Base-by-base conservation (phyloP, 805 yeast species). In the Yamadazyma kitorensis region DNA sequence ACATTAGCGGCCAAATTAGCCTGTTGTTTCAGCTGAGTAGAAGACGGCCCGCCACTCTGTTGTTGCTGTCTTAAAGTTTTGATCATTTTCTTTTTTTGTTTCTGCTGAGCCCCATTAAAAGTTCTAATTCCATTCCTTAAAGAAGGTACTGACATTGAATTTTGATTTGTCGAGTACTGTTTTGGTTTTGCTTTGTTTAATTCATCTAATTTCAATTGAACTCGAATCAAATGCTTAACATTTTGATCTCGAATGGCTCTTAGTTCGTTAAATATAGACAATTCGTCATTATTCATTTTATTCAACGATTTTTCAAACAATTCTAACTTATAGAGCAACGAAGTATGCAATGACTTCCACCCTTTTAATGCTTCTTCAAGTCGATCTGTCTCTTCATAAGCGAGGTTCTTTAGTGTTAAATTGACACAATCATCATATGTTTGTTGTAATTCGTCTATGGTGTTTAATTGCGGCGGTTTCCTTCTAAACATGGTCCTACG, bases 301-400 rank as follows among this genome's bases (percentile, higher is more conserved):
- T 45, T 19, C 51, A 51, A 49, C 52, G 54, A 40, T 55, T 54
- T 73, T 59, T 49, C 81, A 70, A 45, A 82, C 45, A 34, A 54
- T 40, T 80, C 85, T 27, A 81, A 57, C 45, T 76, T 76, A 50
- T 64, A 74, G 30, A 76, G 64, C 2, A 80, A 66, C 30, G 74
- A 71, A 2, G 84, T 77, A 42, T 80, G 86, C n/a, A 84, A 57
- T 2, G 78, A 64, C 44, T 78, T 82, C 89, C 91, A 82, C 2
- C 89, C 89, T 39, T 72, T 75, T 14, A 81, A 57, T 2, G 88
- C 83, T 12, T 72, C 76, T 31, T 67, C 72, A 28, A 68, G 54
- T 14, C 72, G 67, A 21, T 69, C 64, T 13, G 64, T 61, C 39
- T 82, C 82, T 47, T 83, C 88, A 13, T 78, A 51, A 3, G 76